phyloP scores from a whole-genome alignment of 441 rosid genomes.

The Gossypium schwendimanii region DNA sequence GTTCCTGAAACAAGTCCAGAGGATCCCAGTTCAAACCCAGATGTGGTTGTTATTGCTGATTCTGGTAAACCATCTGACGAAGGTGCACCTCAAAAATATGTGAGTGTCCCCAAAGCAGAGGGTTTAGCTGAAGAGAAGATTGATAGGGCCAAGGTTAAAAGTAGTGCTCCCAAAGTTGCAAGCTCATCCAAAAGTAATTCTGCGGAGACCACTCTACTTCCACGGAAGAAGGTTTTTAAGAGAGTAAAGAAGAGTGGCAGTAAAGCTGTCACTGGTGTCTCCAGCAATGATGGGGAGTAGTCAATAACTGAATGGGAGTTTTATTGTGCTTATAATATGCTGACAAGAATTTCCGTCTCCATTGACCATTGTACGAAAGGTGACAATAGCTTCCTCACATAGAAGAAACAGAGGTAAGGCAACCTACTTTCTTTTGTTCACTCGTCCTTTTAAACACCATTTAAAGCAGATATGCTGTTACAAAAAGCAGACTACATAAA shows the following conservation, averaged over 20 bases:
- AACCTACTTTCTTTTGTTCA: background rate
- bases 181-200: slow-evolving; percentile 33
- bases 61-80: slow-evolving; percentile 26
- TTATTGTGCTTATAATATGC: background rate
- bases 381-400: slow-evolving; percentile 15
- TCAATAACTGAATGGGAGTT: background rate
- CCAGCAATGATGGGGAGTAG: slow-evolving; percentile 37
- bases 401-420: slow-evolving; percentile 12
- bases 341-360: slow-evolving; percentile 13
- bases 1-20: slow-evolving; percentile 57
- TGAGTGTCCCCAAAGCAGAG: slow-evolving; percentile 26
- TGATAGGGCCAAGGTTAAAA: slow-evolving; percentile 26
- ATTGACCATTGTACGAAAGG: background rate
- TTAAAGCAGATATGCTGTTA: background rate
- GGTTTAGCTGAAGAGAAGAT: slow-evolving; percentile 32
- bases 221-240: slow-evolving; percentile 54
- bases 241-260: slow-evolving; percentile 21
- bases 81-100: slow-evolving; percentile 32
- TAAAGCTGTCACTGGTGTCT: slow-evolving; percentile 14
- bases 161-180: slow-evolving; percentile 19
- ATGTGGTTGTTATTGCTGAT: slow-evolving; percentile 26
- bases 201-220: slow-evolving; percentile 30
- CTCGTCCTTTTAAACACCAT: background rate
- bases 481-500: background rate
- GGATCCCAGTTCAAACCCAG: slow-evolving; percentile 32